Conservation (phyloP, 352 stramenopile species). For the Aphanomyces euteiches region DNA sequence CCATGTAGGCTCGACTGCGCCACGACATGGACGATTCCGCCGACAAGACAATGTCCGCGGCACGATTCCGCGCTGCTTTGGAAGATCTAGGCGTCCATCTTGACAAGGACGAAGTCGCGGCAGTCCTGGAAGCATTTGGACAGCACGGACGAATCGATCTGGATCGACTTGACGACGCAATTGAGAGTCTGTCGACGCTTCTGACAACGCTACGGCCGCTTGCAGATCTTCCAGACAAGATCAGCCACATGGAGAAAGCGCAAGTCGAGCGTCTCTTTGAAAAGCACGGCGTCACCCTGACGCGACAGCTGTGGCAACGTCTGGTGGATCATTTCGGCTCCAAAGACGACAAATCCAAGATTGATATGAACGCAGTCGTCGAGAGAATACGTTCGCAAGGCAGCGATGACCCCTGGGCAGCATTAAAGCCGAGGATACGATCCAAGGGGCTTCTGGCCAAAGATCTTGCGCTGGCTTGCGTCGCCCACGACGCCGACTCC, state of each 20-base stretch:
- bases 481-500: background rate
- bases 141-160: background rate
- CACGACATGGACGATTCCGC: background rate
- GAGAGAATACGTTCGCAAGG: background rate
- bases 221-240: background rate
- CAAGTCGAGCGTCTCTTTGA: background rate
- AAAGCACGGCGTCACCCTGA: background rate
- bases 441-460: background rate
- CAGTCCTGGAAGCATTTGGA: constrained; percentile 12
- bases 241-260: background rate
- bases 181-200: background rate
- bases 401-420: background rate
- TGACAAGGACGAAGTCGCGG: background rate
- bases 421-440: background rate
- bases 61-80: constrained; percentile 2
- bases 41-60: background rate
- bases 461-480: constrained; percentile 1
- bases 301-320: background rate
- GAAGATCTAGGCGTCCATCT: background rate
- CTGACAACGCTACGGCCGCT: background rate
- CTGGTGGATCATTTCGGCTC: constrained; percentile 3
- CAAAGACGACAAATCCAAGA: background rate
- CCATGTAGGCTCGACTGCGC: background rate
- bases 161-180: background rate
- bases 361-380: background rate